Base-by-base conservation (phyloP, 1,284 basidiomycete species). In the Melanopsichium pennsylvanicum region DNA sequence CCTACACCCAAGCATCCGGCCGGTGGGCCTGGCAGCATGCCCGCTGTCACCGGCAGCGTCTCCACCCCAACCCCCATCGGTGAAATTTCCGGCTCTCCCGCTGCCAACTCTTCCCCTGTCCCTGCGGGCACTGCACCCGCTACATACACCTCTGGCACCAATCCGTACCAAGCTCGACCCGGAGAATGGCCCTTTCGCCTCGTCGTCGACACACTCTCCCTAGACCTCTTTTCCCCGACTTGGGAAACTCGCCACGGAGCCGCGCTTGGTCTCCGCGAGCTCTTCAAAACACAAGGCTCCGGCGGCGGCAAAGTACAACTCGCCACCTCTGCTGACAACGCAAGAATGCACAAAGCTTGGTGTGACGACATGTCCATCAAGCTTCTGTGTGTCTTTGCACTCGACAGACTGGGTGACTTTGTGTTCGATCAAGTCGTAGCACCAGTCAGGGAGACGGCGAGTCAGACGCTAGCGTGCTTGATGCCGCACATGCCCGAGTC, bases 231-330 rank as follows among this genome's bases (percentile, higher is more conserved):
- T 69, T 80, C 89, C 72, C 86, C 90, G 0, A 86, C 88, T 7
- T 98, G 96, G 96, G 93, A 98, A 81, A 88, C 90, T 6, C 86
- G 96, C 42, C 96, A 99, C 76, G 96, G 96, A 38, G 91, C 94
- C 6, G 91, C 93, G 0, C 87, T 97, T 83, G 94, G 91, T 2
- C 82, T 98, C 25, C 87, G 93, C 47, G 95, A 97, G 76, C 82
- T 98, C 23, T 83, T 98, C 51, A 93, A 93, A 78, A 82, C 87
- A 1, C 92, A 96, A 75, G 95, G 93, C 11, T 85, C 86, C 67
- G 88, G 86, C 39, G 90, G 91, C 27, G 94, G 92, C 15, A 93
- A 86, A 45, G 83, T 55, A 12, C 45, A 73, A 36, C 60, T 67
- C 31, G 61, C 51, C n/a, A 43, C 50, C 23, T 26, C 25, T 11